Percentiles rank a stretch among this genome's conserved stretches.
Evolutionary conservation across 73 alveolate genomes (phyloP).

Genomic region (Durusdinium trenchii): DNA sequence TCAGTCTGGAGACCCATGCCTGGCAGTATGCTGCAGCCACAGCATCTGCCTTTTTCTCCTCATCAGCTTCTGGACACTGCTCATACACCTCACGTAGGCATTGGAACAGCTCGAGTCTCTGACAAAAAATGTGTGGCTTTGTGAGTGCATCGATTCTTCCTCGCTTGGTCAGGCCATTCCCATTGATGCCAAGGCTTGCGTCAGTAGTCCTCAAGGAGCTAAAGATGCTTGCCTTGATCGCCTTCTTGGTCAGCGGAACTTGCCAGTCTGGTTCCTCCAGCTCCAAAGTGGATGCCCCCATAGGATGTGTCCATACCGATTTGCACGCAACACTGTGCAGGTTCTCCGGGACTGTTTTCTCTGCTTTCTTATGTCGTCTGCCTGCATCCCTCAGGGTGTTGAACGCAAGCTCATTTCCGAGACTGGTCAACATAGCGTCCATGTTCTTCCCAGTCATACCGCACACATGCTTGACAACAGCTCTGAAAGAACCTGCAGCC

Average conservation of each 20-base stretch:
- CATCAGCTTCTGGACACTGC: not conserved
- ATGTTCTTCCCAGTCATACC: not conserved
- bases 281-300: not conserved
- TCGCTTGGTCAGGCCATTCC: constrained; percentile 24
- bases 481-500: not conserved
- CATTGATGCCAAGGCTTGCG: not conserved
- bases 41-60: not conserved
- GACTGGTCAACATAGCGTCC: not conserved
- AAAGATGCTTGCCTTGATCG: not conserved
- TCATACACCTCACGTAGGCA: not conserved
- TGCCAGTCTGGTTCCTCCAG: not conserved
- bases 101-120: constrained; percentile 17
- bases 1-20: not conserved
- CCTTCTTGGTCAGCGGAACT: not conserved
- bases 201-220: constrained; percentile 8
- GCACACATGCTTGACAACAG: not conserved
- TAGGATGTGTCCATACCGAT: not conserved
- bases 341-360: not conserved
- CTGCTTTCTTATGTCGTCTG: not conserved
- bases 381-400: constrained; percentile 24
- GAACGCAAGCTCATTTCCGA: not conserved
- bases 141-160: not conserved
- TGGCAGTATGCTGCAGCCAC: not conserved
- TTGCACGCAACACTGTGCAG: constrained; percentile 4
- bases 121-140: constrained; percentile 21